These are phyloP conservation scores for Aspergillus hortae DNA, from an alignment of 2,329 filamentous ascomycete genomes.

Conservation along the genomic window DNA sequence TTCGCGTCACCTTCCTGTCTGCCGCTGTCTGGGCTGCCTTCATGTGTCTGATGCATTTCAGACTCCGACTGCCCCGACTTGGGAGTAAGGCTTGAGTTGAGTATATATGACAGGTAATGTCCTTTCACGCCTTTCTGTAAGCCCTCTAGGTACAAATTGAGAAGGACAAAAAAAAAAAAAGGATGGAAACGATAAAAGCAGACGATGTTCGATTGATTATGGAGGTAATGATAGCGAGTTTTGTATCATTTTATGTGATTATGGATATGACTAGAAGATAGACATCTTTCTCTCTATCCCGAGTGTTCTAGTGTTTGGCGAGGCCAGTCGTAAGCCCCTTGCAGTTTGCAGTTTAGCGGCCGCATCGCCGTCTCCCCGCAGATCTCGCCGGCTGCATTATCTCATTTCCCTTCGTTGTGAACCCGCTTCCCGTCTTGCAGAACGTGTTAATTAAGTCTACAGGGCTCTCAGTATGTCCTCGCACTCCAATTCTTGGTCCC, in stretches of 20 bases:
- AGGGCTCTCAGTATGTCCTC: not conserved
- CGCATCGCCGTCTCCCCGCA: not conserved
- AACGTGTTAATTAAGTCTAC: not conserved
- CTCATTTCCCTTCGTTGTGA: not conserved
- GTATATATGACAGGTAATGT: not conserved
- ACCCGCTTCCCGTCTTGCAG: not conserved
- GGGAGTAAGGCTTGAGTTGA: constrained; percentile 22
- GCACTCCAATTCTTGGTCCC: not conserved
- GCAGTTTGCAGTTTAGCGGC: not conserved
- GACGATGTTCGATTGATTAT: not conserved
- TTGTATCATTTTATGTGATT: not conserved
- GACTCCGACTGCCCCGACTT: constrained; percentile 32
- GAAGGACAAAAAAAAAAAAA: not conserved
- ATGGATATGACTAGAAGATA: too few relatives aligned
- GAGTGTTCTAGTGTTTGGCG: not conserved
- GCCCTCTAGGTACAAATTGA: not conserved
- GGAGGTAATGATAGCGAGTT: not conserved
- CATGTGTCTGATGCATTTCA: constrained; percentile 30
- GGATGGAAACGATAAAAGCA: not conserved
- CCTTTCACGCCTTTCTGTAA: not conserved
- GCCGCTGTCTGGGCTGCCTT: constrained; percentile 33
- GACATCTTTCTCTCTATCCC: too few relatives aligned
- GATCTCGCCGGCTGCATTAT: not conserved
- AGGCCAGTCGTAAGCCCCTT: not conserved
- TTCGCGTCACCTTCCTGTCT: constrained; percentile 37